Base-by-base conservation (phyloP, 768 basidiomycete species). In the Xanthoconium purpureum region DNA sequence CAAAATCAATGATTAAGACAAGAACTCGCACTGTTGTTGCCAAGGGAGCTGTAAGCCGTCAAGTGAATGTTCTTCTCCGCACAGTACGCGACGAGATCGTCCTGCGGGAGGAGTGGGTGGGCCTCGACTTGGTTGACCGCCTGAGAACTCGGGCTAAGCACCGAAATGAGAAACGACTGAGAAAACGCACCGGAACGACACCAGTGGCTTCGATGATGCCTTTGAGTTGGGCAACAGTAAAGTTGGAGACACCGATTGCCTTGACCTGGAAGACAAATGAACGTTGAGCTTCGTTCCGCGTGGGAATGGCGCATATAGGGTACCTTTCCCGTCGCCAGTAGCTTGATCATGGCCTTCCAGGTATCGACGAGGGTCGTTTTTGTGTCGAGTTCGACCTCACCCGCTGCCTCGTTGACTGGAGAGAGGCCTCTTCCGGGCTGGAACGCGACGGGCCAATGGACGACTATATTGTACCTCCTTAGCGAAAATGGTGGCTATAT, bases 371-470 rank as follows among this genome's bases (percentile, higher is more conserved):
- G 73, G 13, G 79, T 78, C 1, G 81, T 80, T 50, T 81, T 65
- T 0, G 69, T 70, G 63, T 91, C 89, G 38, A 90, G 75, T 29
- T 77, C 80, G 43, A 76, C 66, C 60, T 82, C 74, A n/a, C 72
- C 76, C 18, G 70, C 63, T 36, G 79, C 68, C 57, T 48, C 40
- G 20, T 83, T 77, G 15, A 69, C 66, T 2, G 91, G 89, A 66
- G 74, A 69, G 38, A 85, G 72, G n/a, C 78, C 80, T 30, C 77
- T 70, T 14, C 82, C 84, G 5, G 83, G 79, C 11, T 66, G 69
- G 71, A 91, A 92, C 0, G 86, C 79, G 39, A 87, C 80, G 2
- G 89, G 88, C 88, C 89, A 93, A 74, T 91, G 89, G 51, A 93
- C 70, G 49, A 91, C 87, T 90, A 56, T 6, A 17, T 37, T 0